Base-by-base conservation (phyloP, 257 asterid species). In the Penstemon barbatus region DNA sequence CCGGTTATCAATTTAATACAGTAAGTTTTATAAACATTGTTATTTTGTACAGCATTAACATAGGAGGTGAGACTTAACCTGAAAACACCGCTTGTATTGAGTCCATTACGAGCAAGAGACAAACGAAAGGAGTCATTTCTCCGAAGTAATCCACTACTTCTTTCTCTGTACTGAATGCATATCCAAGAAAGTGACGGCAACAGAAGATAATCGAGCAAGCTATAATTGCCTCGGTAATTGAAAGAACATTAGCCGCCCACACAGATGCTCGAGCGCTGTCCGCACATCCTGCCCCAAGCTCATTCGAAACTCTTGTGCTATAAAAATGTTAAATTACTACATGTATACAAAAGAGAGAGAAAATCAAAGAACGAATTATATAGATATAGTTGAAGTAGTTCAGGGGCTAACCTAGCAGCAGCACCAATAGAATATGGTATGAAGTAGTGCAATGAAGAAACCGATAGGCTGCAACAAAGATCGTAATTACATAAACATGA, bases 361-460 rank as follows among this genome's bases (percentile, higher is more conserved):
- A 39, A 33, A 52, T 15, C 25, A 68, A 58, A 5, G 5, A 5
- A 43, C 5, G 38, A 6, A 15, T 5, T 13, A 10, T 56, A 7
- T 11, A 43, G 0, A 51, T 39, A 39, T 33, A n/a, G 37, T 2
- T 15, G 5, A 45, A 40, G 43, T 39, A 64, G 68, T 36, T 46
- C 5, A 15, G 11, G 57, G 56, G 60, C 72, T 54, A 12, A 86
- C 92, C 92, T 86, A 58, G 83, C 87, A n/a, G 85, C 87, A 74
- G 89, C 86, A 60, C 89, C 87, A 44, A 81, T 12, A 7, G 92
- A 86, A 75, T 77, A 83, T n/a, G 89, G 89, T 58, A 83, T 64
- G 68, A 42, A 86, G 76, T 75, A 86, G 64, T 83, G 89, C 72
- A 79, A 64, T 2, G 87, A 79, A 70, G 78, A 77, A 61, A 79